Conservation (phyloP, 2,329 filamentous ascomycete genomes). For the Beauveria asiatica region DNA sequence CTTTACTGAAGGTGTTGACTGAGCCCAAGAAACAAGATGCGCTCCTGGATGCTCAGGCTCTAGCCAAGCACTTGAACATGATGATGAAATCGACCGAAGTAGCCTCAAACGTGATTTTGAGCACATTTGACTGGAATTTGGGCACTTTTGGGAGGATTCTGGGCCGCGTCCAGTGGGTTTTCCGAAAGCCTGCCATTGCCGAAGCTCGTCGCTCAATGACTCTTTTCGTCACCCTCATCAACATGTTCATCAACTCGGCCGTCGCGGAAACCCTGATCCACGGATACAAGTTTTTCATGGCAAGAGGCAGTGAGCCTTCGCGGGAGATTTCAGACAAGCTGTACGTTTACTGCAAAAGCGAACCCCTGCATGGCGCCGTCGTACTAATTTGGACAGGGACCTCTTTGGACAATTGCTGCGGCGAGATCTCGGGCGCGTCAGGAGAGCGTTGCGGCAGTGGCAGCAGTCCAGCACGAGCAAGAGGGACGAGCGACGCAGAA, state of each 20-base stretch:
- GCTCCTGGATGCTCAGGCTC: not conserved
- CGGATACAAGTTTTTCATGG: not conserved
- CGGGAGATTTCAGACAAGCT: not conserved
- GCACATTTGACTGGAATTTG: not conserved
- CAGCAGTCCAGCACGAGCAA: not conserved
- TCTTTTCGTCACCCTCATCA: not conserved
- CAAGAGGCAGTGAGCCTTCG: not conserved
- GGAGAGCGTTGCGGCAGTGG: not conserved
- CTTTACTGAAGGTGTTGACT: not conserved
- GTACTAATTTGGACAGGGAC: not conserved
- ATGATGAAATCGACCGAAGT: not conserved
- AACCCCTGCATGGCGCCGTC: too few species aligned
- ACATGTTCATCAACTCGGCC: not conserved
- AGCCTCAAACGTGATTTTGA: not conserved
- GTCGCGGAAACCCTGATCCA: not conserved
- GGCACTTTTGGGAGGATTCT: not conserved
- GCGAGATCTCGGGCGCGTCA: not conserved
- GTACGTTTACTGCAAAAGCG: not conserved
- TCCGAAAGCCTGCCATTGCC: not conserved
- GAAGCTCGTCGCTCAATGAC: not conserved
- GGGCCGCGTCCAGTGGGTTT: not conserved
- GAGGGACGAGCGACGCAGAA: not conserved
- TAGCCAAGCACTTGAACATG: not conserved
- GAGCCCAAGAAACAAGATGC: not conserved
- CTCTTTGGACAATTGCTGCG: not conserved